Conservation (phyloP, 2,329 filamentous ascomycete species). For the Dissoconium aciculare region DNA sequence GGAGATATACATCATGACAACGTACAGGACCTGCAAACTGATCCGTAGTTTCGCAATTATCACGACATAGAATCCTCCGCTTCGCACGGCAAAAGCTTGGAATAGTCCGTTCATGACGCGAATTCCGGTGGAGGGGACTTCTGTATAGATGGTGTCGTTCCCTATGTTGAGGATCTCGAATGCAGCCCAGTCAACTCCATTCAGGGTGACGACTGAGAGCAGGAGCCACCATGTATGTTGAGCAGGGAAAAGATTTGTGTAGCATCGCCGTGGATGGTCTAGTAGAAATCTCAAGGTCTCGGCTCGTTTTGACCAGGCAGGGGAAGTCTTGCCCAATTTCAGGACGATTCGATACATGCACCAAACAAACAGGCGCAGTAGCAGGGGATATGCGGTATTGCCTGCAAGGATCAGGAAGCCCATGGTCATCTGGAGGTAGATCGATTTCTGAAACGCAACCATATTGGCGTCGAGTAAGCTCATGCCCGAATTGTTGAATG, state of each 20-base stretch:
- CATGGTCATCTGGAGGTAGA: slow-evolving; percentile 36
- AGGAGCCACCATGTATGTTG: slow-evolving; percentile 45
- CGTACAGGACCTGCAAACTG: slow-evolving; percentile 42
- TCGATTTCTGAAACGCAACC: slow-evolving; percentile 39
- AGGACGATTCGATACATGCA: slow-evolving; percentile 35
- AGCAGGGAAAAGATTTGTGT: slow-evolving; percentile 47
- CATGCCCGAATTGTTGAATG: slow-evolving; percentile 61
- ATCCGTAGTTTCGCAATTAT: slow-evolving; percentile 34
- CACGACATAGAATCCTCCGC: slow-evolving; percentile 37
- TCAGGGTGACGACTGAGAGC: slow-evolving; percentile 37
- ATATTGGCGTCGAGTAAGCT: slow-evolving; percentile 52
- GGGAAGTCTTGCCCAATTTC: slow-evolving; percentile 14
- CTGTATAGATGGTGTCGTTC: slow-evolving; percentile 34
- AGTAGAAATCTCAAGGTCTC: slow-evolving; percentile 42
- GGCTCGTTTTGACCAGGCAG: slow-evolving; percentile 26
- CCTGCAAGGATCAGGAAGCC: slow-evolving; percentile 38
- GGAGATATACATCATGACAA: slow-evolving; percentile 53
- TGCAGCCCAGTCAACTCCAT: slow-evolving; percentile 38
- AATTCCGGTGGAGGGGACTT: slow-evolving; percentile 30
- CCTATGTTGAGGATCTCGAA: slow-evolving; percentile 42
- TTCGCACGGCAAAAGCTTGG: slow-evolving; percentile 39
- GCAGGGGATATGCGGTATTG: slow-evolving; percentile 43
- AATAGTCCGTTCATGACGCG: slow-evolving; percentile 44
- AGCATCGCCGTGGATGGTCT: slow-evolving; percentile 48
- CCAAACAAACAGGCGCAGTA: slow-evolving; percentile 46